Evolutionary conservation across 495 filamentous ascomycete species (phyloP), one percentile per base, ranked within the genome.

Genomic region (Hypoxylon fragiforme): DNA sequence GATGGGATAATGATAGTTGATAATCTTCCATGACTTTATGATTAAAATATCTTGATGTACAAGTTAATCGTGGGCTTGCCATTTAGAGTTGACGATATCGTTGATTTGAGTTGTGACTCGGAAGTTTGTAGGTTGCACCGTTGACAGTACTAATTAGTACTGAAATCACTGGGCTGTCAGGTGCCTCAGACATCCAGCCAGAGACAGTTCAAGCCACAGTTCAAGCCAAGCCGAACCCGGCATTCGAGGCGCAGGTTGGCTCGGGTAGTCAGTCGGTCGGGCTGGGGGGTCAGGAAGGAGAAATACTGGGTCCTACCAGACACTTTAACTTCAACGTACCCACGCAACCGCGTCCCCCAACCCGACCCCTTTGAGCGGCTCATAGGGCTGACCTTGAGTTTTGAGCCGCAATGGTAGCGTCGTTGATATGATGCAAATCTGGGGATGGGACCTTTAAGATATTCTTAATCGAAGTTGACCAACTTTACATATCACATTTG

Each of bases 331-430:
- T n/a, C 34, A 5, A 34, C 14, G 37, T 61, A 67, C 57, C 65
- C 62, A 63, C 62, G 57, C 44, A 57, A 61, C 58, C 58, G 45
- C 55, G 58, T 46, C 45, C 49, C 65, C 46, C 4, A 37, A 7
- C 31, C 31, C 11, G 24, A 28, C 24, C 31, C 31, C 31, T 7
- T 49, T 19, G 37, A n/a, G 40, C 63, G 41, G 58, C 52, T 62
- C 58, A 36, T 65, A 68, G 65, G 65, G 65, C 65, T 67, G 65
- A 67, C 49, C 60, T 64, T 64, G 50, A 57, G 60, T 63, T 58
- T 67, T 63, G 62, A 68, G 65, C 65, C 65, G 65, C 65, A n/a
- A 68, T 68, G 54, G 49, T 65, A 68, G 65, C 65, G 65, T 59
- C 65, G 62, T 63, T 50, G 63, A 65, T 53, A 63, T 64, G 65